phyloP scores from a whole-genome alignment of 495 filamentous ascomycete species.

The Ramalina intermedia region DNA sequence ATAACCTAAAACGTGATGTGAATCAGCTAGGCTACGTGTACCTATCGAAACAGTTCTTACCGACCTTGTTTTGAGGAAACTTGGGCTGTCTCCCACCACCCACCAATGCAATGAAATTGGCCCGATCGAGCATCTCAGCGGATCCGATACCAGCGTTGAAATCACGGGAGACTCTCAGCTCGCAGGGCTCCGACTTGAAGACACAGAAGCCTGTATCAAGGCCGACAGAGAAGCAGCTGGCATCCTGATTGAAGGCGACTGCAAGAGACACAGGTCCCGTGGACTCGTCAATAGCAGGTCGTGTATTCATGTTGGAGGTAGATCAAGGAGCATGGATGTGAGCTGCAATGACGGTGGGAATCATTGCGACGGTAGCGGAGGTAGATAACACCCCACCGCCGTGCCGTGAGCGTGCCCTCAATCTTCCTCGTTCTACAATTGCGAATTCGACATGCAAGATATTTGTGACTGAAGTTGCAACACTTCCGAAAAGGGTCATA shows the following conservation, averaged over 20 bases:
- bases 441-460: too few species aligned
- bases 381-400: too few species aligned
- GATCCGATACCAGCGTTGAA: conserved; percentile 75
- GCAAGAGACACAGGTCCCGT: conserved; percentile 64
- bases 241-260: conserved; percentile 74
- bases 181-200: conserved; percentile 62
- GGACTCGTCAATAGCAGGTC: conserved; percentile 68
- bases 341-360: not conserved
- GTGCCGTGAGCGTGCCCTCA: too few species aligned
- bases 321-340: conserved; percentile 3
- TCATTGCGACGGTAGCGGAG: not conserved
- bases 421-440: too few species aligned
- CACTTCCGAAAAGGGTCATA: too few species aligned
- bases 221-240: conserved; percentile 77
- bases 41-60: conserved; percentile 4
- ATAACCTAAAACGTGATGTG: conserved; percentile 40
- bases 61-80: conserved; percentile 74
- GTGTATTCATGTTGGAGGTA: conserved; percentile 63
- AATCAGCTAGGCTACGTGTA: not conserved
- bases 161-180: conserved; percentile 58
- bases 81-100: conserved; percentile 80
- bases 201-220: conserved; percentile 79
- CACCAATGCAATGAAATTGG: conserved; percentile 79
- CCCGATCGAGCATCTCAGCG: conserved; percentile 76
- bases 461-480: too few species aligned